Base-by-base conservation (phyloP, 2,329 filamentous ascomycete species). In the Geoglossum cookeanum region DNA sequence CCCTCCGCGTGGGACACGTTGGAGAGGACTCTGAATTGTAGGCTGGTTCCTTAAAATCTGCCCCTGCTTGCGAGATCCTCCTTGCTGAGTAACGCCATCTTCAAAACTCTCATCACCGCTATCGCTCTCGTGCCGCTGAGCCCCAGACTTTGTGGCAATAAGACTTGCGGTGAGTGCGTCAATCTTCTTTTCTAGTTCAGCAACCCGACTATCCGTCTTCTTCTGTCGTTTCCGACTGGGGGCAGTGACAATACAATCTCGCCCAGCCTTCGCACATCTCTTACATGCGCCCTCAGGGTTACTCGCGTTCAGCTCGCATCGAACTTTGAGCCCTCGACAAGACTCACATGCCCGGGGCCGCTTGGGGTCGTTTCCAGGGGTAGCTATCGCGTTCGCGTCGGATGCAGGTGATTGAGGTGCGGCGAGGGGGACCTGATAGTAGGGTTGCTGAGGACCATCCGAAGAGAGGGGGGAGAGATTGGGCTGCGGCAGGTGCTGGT, bases 141-240 rank as follows among this genome's bases (percentile, higher is more conserved):
- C 22, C 27, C 29, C 37, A 59, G 51, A 47, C 55, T 57, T 58
- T 37, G 66, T 70, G 1, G 85, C 80, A 51, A 87, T 83, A 61
- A 95, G 67, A 39, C 81, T 88, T 5, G 87, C 86, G 6, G 87
- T 94, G 66, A 95, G 68, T 7, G 85, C 86, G 72, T 95, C 88
- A 61, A 95, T 91, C 73, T 94, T 94, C 74, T 84, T 88, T 74
- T 95, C 89, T 55, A 96, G 75, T 72, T 95, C 89, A 7, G 88
- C 85, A 11, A 96, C 89, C 55, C 88, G 78, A 62, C 81, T 91
- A 67, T 94, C 90, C 57, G 87, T 89, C 75, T 94, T 94, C 74
- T 91, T 94, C 72, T 91, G 87, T 49, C 89, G 77, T 71, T 94
- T 94, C 45, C 87, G 71, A 13, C 75, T 80, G 0, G 80, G 87